Conservation (phyloP, 2,329 filamentous ascomycete species). For the Gaeumannomyces tritici region DNA sequence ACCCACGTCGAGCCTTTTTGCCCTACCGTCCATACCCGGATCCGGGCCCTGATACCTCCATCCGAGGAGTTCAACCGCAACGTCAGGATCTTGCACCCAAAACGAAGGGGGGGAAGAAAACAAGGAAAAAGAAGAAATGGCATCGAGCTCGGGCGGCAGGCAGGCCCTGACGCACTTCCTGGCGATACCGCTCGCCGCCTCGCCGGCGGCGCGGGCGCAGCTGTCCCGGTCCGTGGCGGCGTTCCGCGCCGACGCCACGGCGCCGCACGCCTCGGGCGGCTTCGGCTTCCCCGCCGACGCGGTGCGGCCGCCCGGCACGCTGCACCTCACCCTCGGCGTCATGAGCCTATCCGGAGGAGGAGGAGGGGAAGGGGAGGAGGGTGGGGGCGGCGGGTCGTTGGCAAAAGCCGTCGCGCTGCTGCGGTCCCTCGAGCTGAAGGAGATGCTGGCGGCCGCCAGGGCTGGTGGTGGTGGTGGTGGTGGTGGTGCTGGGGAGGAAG, state of each 20-base stretch:
- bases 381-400: slow-evolving; percentile 25
- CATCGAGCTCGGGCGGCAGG: neutral
- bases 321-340: slow-evolving; percentile 81
- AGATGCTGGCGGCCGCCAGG: slow-evolving; percentile 23
- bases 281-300: slow-evolving; percentile 52
- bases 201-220: slow-evolving; percentile 45
- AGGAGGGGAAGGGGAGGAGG: slow-evolving; percentile 13
- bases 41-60: no score
- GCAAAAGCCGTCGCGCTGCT: slow-evolving; percentile 31
- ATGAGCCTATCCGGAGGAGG: slow-evolving; percentile 53
- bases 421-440: slow-evolving; percentile 24
- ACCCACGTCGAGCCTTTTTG: neutral
- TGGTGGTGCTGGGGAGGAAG: neutral
- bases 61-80: no score
- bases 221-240: slow-evolving; percentile 50
- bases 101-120: neutral
- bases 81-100: neutral
- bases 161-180: slow-evolving; percentile 57
- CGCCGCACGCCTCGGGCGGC: slow-evolving; percentile 5
- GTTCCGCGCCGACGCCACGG: slow-evolving; percentile 50
- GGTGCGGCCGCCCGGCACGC: slow-evolving; percentile 65
- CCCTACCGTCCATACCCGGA: neutral
- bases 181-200: slow-evolving; percentile 58
- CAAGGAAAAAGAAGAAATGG: neutral
- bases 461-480: slow-evolving; percentile 5